Evolutionary conservation across 2,329 filamentous ascomycete species (phyloP).

Genomic region (Aureobasidium sp.): DNA sequence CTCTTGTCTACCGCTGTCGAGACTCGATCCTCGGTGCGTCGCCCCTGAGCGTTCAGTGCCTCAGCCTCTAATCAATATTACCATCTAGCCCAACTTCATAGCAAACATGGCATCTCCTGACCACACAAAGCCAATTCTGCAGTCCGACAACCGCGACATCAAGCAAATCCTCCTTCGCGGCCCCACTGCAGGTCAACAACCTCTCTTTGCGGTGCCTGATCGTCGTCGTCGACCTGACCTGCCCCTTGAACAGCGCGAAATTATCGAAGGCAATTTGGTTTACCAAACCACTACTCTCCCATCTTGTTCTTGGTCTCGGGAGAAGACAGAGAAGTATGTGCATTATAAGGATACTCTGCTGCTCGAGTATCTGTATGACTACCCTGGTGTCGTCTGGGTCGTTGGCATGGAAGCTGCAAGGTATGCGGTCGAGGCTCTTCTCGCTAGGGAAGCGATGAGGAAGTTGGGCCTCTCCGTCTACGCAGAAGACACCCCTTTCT

Average conservation of each 20-base stretch:
- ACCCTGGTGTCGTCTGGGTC: not conserved
- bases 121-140: not conserved
- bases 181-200: not conserved
- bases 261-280: not conserved
- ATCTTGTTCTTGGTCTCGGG: not conserved
- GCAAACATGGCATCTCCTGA: not conserved
- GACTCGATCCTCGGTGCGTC: no score
- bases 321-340: not conserved
- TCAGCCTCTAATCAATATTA: not conserved
- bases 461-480: not conserved
- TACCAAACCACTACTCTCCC: not conserved
- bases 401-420: not conserved
- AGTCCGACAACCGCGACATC: not conserved
- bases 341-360: not conserved
- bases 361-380: not conserved
- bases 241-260: not conserved
- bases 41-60: not conserved
- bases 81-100: not conserved
- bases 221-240: not conserved
- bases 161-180: not conserved
- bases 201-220: not conserved
- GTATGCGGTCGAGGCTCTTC: not conserved
- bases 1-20: no score
- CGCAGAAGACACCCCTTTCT: not conserved
- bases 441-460: not conserved